Conservation (phyloP, 2,329 filamentous ascomycete genomes). For the Alternaria gansuensis region DNA sequence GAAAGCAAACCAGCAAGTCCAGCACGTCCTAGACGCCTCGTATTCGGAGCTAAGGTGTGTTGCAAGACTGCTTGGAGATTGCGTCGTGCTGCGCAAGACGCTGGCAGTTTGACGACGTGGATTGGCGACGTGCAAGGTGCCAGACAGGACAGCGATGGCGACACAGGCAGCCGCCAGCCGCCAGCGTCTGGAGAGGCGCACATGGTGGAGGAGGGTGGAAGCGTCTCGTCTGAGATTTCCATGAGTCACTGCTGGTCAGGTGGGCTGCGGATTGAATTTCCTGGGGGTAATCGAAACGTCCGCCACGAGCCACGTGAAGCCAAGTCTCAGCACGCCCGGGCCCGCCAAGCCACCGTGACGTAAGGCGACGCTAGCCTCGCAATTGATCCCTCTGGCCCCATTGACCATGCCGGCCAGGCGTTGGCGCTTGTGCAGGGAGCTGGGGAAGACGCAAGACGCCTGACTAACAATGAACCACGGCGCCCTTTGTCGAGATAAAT, state of each 20-base stretch:
- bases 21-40: not conserved
- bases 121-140: too few species aligned
- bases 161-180: conserved; percentile 19
- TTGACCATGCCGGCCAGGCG: conserved; percentile 36
- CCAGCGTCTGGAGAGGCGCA: conserved; percentile 24
- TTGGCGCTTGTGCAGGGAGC: conserved; percentile 38
- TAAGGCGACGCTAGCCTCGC: conserved; percentile 35
- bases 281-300: conserved; percentile 30
- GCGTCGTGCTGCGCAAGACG: not conserved
- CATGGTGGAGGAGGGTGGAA: conserved; percentile 29
- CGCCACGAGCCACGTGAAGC: conserved; percentile 27
- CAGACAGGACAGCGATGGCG: conserved; percentile 32
- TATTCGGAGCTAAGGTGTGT: too few species aligned
- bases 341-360: conserved; percentile 32
- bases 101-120: conserved; percentile 28
- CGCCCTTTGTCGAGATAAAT: conserved; percentile 42
- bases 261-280: conserved; percentile 25
- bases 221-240: conserved; percentile 37
- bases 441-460: conserved; percentile 38
- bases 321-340: conserved; percentile 20
- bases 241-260: conserved; percentile 41
- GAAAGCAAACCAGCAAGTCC: not conserved
- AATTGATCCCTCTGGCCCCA: conserved; percentile 34
- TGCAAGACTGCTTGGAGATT: not conserved
- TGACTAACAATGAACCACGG: conserved; percentile 47